Base-by-base conservation (phyloP, 805 yeast genomes). In the Helenozyma rhizophorensis region DNA sequence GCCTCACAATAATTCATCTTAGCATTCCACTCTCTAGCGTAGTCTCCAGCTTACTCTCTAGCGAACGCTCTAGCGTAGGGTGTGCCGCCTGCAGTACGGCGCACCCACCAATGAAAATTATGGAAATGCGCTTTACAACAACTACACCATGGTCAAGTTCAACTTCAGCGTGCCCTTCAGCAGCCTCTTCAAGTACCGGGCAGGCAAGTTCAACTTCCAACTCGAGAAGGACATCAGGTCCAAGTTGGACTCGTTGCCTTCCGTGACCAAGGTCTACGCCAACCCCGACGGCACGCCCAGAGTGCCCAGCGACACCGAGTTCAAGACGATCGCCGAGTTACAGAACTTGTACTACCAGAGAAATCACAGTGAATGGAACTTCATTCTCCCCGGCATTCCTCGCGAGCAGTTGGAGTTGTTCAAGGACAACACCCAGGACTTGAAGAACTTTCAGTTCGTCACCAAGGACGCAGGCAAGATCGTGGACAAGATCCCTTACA, bases 401-500 rank as follows among this genome's bases (percentile, higher is more conserved):
- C 65, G 61, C 41, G 73, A 68, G 37, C 78, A 81, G 52, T 69
- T 72, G 51, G 63, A 63, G 29, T 64, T 80, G 47, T 79, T 68
- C 52, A 57, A 70, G 40, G 77, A 72, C 51, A 85, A 85, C 65
- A 69, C 78, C 27, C 68, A 65, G 32, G 83, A 76, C 54, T 70
- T 84, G 50, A 60, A 61, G 42, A 71, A 70, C 52, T 74, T 79
- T 45, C 72, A 76, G 45, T 68, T 57, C 56, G 70, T 54, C 44
- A 59, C 58, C 53, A 80, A 66, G 48, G 70, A 66, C 38, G 51
- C 68, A 3, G 72, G 82, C 30, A 68, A 76, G 48, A 80, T 85
- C 48, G 71, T 86, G 44, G 95, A 85, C 58, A 85, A 85, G 62
- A 76, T 85, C 38, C 95, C 95, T 27, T 83, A 76, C 56, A 83